A percentile compares a stretch with the other conserved stretches of the same genome.
Evolutionary conservation across 164 flowering plant species (phyloP).

Genomic region (Nelumbo lutea): DNA sequence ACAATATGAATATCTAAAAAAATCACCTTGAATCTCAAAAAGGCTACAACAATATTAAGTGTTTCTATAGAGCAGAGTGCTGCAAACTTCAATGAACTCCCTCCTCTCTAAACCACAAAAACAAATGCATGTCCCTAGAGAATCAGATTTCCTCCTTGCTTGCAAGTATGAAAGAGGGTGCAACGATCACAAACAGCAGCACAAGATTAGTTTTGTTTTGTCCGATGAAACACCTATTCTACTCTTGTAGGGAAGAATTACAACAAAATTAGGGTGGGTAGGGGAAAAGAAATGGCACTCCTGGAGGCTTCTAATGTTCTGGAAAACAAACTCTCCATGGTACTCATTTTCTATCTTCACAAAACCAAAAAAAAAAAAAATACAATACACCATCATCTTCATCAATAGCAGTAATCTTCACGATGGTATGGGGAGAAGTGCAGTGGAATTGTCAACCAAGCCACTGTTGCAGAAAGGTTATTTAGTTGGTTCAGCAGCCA

Average conservation of each 20-base stretch:
- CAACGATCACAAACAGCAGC: background rate
- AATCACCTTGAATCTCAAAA: no score
- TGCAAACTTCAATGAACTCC: no score
- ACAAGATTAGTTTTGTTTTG: background rate
- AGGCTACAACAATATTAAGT: no score
- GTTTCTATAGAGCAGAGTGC: no score
- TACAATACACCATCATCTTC: background rate
- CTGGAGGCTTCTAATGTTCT: conserved; percentile 1
- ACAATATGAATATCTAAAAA: no score
- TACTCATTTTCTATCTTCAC: background rate
- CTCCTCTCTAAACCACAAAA: no score
- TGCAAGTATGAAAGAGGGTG: background rate
- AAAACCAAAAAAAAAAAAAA: conserved; percentile 3
- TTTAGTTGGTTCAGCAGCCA: background rate
- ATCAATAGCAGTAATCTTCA: background rate
- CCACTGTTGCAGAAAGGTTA: background rate
- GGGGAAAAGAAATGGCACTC: background rate
- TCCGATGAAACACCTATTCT: background rate
- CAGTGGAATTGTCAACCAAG: background rate
- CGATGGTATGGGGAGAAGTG: conserved; percentile 2
- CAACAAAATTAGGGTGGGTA: background rate
- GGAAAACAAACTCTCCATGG: background rate
- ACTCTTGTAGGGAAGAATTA: background rate
- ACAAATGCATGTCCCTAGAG: no score
- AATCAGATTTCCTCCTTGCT: background rate